Evolutionary conservation across 305 asterid genomes (phyloP), one percentile per base, ranked within the genome.

Genomic region (Fraxinus paxiana): DNA sequence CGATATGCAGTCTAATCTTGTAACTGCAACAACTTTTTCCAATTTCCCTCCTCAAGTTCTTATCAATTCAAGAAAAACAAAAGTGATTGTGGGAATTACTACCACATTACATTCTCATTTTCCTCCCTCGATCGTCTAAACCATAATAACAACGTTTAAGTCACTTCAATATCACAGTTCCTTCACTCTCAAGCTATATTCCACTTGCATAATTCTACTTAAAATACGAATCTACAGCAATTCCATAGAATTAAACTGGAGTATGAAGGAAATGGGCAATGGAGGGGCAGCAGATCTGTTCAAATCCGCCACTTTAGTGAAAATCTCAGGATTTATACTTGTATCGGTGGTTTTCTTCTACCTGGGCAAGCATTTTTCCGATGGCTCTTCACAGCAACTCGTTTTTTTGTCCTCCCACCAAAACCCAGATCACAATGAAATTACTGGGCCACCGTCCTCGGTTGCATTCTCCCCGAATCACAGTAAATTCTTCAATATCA

Each of bases 311-410:
- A 84, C 89, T 13, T 81, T 90, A 1, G 30, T 91, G 80, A 93
- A 88, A 87, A 73, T 92, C 79, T 77, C 93, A 0, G 92, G 84
- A 5, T 87, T 92, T 31, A 1, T 92, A 10, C 85, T 91, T 48
- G 81, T 93, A 24, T 89, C 98, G 0, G 80, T 91, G 80, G 80
- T 84, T 5, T 92, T 91, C 90, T 93, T 95, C 87, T 95, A 89
- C 88, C 79, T 93, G 5, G 99, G 99, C 59, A 93, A 87, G 84
- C 97, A 89, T 84, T 93, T 91, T 87, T 85, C 94, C 83, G 89
- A 89, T 71, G 86, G 84, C 34, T 87, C 93, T 28, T 81, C 90
- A 30, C 97, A 88, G 78, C 96, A 90, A 75, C 91, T 95, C 54
- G 35, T 91, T 17, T 93, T 92, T 88, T 93, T 92, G 88, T 85